Evolutionary conservation across 805 yeast species (phyloP).

Genomic region (Metschnikowia noctiluminum): DNA sequence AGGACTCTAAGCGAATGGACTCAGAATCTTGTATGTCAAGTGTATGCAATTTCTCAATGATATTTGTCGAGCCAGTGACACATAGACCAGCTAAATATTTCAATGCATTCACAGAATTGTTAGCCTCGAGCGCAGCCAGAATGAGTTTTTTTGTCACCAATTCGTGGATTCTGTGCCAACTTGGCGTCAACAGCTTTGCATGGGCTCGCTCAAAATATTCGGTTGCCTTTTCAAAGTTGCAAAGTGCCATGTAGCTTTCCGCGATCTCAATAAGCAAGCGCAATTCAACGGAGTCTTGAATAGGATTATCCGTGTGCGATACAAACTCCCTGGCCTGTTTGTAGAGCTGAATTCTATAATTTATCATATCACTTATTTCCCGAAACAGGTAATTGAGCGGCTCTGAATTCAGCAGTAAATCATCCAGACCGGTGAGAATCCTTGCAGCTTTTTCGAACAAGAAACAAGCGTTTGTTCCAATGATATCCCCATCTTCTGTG

Average conservation of each 20-base stretch:
- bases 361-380: conserved; percentile 5
- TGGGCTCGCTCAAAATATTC: conserved; percentile 15
- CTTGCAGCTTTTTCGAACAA: conserved; percentile 29
- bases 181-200: background rate
- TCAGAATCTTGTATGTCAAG: background rate
- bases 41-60: background rate
- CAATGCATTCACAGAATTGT: background rate
- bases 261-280: conserved; percentile 51
- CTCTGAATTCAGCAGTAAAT: conserved; percentile 1
- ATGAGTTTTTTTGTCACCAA: conserved; percentile 3
- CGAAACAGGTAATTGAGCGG: background rate
- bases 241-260: conserved; percentile 35
- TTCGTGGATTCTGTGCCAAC: conserved; percentile 10
- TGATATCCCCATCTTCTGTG: conserved; percentile 23
- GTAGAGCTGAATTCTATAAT: conserved; percentile 6
- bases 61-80: background rate
- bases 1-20: background rate
- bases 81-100: conserved; percentile 5
- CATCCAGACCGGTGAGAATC: conserved; percentile 21
- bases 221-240: conserved; percentile 19
- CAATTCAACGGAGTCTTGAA: conserved; percentile 1
- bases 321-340: background rate
- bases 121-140: background rate
- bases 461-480: conserved; percentile 30
- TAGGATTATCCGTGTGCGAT: background rate